phyloP scores from a whole-genome alignment of 345 rosid species.

The Salix arbutifolia region DNA sequence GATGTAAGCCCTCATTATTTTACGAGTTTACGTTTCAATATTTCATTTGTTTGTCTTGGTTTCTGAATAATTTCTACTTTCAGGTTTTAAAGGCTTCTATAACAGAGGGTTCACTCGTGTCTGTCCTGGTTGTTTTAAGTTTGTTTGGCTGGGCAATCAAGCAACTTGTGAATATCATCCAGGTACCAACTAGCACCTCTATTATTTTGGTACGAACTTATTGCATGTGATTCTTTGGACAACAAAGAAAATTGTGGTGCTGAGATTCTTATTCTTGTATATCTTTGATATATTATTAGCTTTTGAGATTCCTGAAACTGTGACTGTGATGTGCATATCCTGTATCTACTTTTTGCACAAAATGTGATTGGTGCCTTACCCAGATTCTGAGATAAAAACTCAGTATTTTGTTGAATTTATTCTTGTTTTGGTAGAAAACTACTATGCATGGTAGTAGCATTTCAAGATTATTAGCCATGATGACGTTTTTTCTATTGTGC shows the following conservation, averaged over 20 bases:
- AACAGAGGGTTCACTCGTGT: slow-evolving; percentile 42
- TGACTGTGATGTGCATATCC: background rate
- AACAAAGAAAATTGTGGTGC: background rate
- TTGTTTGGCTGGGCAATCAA: slow-evolving; percentile 83
- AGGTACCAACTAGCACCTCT: slow-evolving; percentile 42
- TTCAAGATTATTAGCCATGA: background rate
- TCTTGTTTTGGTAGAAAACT: background rate
- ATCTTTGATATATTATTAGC: background rate
- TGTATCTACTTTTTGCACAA: background rate
- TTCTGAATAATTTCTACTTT: slow-evolving; percentile 17
- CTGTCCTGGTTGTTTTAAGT: slow-evolving; percentile 51
- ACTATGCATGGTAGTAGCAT: background rate
- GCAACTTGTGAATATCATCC: slow-evolving; percentile 72
- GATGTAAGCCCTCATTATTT: slow-evolving; percentile 44
- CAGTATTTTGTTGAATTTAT: background rate
- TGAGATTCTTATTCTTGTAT: background rate
- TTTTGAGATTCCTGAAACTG: background rate
- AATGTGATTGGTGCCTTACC: background rate
- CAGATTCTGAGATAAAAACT: background rate
- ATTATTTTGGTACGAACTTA: background rate
- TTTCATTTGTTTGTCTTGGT: slow-evolving; percentile 4
- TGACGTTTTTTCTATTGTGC: background rate
- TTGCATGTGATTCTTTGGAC: background rate
- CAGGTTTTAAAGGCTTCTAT: slow-evolving; percentile 52
- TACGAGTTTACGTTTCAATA: background rate